Conservation (phyloP, 2,329 filamentous ascomycete genomes). For the Zymoseptoria crescenta region DNA sequence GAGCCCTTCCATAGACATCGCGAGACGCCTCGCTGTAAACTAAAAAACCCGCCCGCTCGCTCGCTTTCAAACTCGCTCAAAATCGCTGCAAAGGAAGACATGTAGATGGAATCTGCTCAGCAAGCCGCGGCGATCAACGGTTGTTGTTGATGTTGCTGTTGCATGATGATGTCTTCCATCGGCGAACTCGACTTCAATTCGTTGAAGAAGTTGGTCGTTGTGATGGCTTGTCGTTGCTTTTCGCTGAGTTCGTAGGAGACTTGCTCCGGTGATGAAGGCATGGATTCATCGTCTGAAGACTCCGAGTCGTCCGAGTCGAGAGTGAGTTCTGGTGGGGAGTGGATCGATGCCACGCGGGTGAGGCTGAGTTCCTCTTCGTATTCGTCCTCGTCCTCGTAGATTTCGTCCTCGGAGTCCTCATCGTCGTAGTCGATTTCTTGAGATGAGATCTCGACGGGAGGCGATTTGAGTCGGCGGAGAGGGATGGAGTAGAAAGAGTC, state of each 20-base stretch:
- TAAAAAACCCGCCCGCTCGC: conserved; percentile 8
- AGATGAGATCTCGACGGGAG: conserved; percentile 37
- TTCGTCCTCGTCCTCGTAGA: conserved; percentile 41
- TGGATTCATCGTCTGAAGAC: conserved; percentile 41
- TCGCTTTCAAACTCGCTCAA: conserved; percentile 22
- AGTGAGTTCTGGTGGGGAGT: conserved; percentile 42
- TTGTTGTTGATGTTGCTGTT: conserved; percentile 30
- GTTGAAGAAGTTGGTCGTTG: conserved; percentile 39
- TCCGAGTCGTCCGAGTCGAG: conserved; percentile 37
- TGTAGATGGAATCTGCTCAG: conserved; percentile 2
- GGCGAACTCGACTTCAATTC: conserved; percentile 23
- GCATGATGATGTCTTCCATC: conserved; percentile 27
- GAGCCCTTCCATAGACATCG: neutral
- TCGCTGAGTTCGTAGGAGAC: conserved; percentile 39
- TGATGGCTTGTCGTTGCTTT: conserved; percentile 38
- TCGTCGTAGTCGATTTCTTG: conserved; percentile 35
- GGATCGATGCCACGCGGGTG: conserved; percentile 36
- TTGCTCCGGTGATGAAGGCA: conserved; percentile 40
- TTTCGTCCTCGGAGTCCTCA: conserved; percentile 33
- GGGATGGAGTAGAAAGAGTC: conserved; percentile 36
- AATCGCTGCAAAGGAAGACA: conserved; percentile 15
- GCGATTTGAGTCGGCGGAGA: conserved; percentile 32
- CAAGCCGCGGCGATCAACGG: conserved; percentile 37
- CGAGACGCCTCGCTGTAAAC: conserved; percentile 15
- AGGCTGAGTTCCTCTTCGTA: conserved; percentile 36